Evolutionary conservation across 1,284 basidiomycete species (phyloP).

Genomic region (Microbotryomycetes sp.): DNA sequence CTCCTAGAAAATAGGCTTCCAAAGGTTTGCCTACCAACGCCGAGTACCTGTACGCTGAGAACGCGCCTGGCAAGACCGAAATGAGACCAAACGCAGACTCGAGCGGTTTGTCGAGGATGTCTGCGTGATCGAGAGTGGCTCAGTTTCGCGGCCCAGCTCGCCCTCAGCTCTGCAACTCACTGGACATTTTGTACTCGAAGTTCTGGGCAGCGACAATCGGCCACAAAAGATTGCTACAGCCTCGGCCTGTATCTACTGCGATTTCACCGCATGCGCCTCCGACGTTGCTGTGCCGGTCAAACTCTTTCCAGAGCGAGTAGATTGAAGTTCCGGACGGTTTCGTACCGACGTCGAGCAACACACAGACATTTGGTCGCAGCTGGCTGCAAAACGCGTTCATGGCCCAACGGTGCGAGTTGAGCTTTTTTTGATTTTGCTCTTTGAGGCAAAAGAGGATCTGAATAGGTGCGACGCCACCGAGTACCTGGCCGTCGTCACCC

Average conservation of each 20-base stretch:
- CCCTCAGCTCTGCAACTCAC: too few species aligned
- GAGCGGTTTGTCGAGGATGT: slow-evolving; percentile 66
- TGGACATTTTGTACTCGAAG: slow-evolving; percentile 50
- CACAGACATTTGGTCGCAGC: slow-evolving; percentile 70
- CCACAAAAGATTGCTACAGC: slow-evolving; percentile 64
- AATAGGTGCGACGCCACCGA: slow-evolving; percentile 34
- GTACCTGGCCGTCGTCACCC: slow-evolving; percentile 11
- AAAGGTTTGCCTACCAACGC: slow-evolving; percentile 51
- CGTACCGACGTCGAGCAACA: slow-evolving; percentile 90
- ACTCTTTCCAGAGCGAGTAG: slow-evolving; percentile 87
- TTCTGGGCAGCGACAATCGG: slow-evolving; percentile 84
- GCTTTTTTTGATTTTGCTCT: slow-evolving; percentile 36
- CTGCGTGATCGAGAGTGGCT: slow-evolving; percentile 1
- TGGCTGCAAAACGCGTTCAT: slow-evolving; percentile 43
- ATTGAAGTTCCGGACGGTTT: slow-evolving; percentile 81
- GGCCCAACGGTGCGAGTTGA: slow-evolving; percentile 40
- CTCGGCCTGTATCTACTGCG: slow-evolving; percentile 9
- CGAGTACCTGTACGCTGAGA: slow-evolving; percentile 79
- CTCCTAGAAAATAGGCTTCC: slow-evolving; percentile 85
- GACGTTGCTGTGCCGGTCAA: slow-evolving; percentile 75
- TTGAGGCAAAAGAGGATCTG: slow-evolving; percentile 43
- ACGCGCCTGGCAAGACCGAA: slow-evolving; percentile 74
- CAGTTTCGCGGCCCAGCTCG: too few species aligned
- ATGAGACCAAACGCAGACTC: slow-evolving; percentile 76
- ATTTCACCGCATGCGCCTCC: slow-evolving; percentile 59